Evolutionary conservation across 768 basidiomycete species (phyloP).

Genomic region (Candolleomyces eurysporus): DNA sequence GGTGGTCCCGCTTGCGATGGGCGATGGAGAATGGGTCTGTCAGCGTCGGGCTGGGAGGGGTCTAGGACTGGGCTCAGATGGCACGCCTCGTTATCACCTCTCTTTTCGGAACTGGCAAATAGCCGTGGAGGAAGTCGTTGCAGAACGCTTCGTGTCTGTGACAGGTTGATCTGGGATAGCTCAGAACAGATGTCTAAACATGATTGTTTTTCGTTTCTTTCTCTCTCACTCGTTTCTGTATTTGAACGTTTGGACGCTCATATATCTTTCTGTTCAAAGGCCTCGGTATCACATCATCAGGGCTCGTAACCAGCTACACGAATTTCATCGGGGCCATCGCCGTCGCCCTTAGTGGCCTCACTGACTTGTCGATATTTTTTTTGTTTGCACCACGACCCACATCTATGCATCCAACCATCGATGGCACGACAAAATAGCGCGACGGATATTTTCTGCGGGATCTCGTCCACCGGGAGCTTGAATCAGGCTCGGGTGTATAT

Average conservation of each 20-base stretch:
- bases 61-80: no score
- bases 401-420: no score
- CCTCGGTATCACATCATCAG: neutral
- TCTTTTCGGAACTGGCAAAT: no score
- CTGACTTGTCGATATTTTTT: no score
- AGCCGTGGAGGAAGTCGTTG: no score
- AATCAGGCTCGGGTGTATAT: neutral
- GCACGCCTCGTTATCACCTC: no score
- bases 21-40: conserved; percentile 59
- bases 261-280: no score
- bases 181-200: conserved; percentile 31
- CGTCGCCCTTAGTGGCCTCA: no score
- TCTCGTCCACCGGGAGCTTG: conserved; percentile 14
- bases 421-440: conserved; percentile 34
- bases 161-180: conserved; percentile 33
- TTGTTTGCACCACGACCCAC: no score
- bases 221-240: no score
- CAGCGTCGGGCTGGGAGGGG: conserved; percentile 27
- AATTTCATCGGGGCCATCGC: conserved; percentile 37
- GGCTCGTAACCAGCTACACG: conserved; percentile 43
- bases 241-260: no score
- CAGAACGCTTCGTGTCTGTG: conserved; percentile 28
- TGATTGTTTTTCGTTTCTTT: neutral
- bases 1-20: conserved; percentile 57
- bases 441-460: conserved; percentile 55